A percentile compares a stretch with the other conserved stretches of the same genome.
Conservation (phyloP, 495 filamentous ascomycete species). For the Talaromyces nanjingensis region DNA sequence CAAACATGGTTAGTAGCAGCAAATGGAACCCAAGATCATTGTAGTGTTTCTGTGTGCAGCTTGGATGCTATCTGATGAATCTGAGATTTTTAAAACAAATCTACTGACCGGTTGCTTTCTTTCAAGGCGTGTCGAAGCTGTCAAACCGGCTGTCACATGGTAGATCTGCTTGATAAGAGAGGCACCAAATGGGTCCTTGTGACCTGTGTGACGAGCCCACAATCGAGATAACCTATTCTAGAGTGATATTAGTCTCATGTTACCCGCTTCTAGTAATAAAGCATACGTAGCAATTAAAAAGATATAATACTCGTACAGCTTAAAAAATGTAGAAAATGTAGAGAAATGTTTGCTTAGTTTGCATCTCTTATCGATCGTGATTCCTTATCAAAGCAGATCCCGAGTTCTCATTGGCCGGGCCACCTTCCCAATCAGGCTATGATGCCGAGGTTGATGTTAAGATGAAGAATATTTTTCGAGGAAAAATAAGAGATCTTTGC, state of each 20-base stretch:
- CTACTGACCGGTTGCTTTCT: background rate
- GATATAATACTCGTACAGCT: background rate
- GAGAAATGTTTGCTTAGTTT: background rate
- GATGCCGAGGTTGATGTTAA: slow-evolving; percentile 5
- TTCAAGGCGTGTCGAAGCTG: background rate
- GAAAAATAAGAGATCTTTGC: background rate
- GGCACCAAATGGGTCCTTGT: background rate
- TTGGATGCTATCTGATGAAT: background rate
- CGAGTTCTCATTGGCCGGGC: background rate
- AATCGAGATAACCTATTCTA: background rate
- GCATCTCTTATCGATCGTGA: background rate
- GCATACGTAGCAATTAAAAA: too few species aligned
- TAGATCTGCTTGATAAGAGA: background rate
- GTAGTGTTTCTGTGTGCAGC: background rate
- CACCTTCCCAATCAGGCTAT: background rate
- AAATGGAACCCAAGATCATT: background rate
- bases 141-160: background rate
- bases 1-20: background rate
- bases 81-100: background rate
- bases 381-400: background rate
- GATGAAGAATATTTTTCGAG: background rate
- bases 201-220: background rate
- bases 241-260: background rate
- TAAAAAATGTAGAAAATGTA: background rate
- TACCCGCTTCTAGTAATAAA: too few species aligned